Conservation (phyloP, 129 eudicot species). For the Silybum marianum region DNA sequence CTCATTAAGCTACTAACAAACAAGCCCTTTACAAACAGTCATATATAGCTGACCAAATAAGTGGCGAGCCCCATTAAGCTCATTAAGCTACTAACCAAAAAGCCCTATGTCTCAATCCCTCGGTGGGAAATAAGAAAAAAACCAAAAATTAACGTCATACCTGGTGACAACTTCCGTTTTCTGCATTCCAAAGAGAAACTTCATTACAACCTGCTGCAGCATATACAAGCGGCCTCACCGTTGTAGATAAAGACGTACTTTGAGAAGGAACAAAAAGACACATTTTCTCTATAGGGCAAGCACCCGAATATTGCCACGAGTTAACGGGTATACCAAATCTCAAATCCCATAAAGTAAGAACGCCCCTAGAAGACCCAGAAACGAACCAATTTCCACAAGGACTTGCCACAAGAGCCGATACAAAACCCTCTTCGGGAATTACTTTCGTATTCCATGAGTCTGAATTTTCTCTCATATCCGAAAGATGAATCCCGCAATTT, state of each 20-base stretch:
- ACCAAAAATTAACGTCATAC: conserved; percentile 38
- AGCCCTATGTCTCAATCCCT: no score
- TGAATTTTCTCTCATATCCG: conserved; percentile 69
- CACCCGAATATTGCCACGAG: conserved; percentile 78
- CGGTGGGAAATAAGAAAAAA: no score
- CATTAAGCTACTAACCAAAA: background rate
- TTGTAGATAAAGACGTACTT: conserved; percentile 54
- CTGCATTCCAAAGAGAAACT: conserved; percentile 97
- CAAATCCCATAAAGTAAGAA: conserved; percentile 94
- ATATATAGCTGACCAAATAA: no score
- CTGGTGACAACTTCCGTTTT: conserved; percentile 97
- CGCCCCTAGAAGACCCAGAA: conserved; percentile 94
- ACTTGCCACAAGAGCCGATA: conserved; percentile 73
- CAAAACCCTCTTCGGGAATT: conserved; percentile 78
- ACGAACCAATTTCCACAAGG: conserved; percentile 99
- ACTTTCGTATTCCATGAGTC: conserved; percentile 72
- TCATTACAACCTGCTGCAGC: conserved; percentile 98
- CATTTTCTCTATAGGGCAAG: conserved; percentile 74
- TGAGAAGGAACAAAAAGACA: conserved; percentile 88
- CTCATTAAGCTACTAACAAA: background rate
- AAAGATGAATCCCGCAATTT: conserved; percentile 79
- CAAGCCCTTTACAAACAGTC: background rate
- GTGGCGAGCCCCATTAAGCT: no score
- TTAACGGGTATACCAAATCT: conserved; percentile 91
- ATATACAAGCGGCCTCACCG: conserved; percentile 88